phyloP scores from a whole-genome alignment of 2,329 filamentous ascomycete genomes.

The Epichloe sylvatica region DNA sequence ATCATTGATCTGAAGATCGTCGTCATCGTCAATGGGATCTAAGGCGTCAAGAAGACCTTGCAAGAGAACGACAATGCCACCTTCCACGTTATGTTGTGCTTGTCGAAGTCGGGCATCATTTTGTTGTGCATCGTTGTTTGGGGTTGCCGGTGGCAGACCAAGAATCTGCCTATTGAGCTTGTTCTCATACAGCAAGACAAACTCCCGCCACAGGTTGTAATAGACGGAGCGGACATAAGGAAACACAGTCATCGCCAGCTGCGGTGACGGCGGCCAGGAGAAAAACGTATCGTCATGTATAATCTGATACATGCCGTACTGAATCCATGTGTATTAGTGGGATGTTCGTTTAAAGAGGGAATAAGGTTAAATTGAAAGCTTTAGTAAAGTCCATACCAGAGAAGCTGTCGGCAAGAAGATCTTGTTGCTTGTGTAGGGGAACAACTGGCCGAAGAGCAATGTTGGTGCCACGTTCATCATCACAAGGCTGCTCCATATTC shows the following conservation, averaged over 20 bases:
- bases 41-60: conserved; percentile 24
- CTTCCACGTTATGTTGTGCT: conserved; percentile 11
- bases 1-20: conserved; percentile 7
- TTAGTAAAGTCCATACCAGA: conserved; percentile 20
- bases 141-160: conserved; percentile 21
- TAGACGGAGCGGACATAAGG: conserved; percentile 34
- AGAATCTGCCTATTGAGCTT: conserved; percentile 33
- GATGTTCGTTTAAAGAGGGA: too few relatives aligned
- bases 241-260: conserved; percentile 35
- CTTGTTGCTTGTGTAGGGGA: conserved; percentile 25
- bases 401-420: conserved; percentile 28
- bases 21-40: conserved; percentile 17
- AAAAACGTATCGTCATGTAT: conserved; percentile 31
- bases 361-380: too few relatives aligned
- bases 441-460: conserved; percentile 29
- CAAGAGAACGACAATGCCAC: conserved; percentile 22
- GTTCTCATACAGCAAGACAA: conserved; percentile 33
- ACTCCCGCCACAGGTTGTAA: conserved; percentile 29
- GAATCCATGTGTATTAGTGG: background rate
- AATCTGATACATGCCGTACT: conserved; percentile 36
- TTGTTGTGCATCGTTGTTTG: conserved; percentile 10
- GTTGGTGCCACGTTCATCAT: conserved; percentile 33
- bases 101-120: background rate
- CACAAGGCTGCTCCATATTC: conserved; percentile 20
- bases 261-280: conserved; percentile 39